A percentile compares a stretch with the other conserved stretches of the same genome.
Evolutionary conservation across 2,329 filamentous ascomycete species (phyloP).

Genomic region (Zymoseptoria pseudotritici): DNA sequence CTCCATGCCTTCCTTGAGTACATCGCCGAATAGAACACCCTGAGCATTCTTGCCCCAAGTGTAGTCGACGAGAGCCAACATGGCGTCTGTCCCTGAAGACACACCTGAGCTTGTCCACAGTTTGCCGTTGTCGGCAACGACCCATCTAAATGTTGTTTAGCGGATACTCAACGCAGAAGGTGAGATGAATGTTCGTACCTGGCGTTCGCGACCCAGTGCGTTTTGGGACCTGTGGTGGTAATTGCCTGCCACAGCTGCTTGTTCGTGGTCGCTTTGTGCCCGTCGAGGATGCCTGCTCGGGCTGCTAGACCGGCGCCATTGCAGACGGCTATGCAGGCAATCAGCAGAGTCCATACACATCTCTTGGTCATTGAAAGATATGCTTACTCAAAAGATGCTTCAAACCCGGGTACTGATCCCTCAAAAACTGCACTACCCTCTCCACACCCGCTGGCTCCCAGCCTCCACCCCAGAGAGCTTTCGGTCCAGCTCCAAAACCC

Average conservation of each 20-base stretch:
- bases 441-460: neutral
- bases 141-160: constrained; percentile 38
- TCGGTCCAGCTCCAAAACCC: constrained; percentile 41
- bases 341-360: constrained; percentile 40
- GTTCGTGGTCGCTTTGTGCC: constrained; percentile 59
- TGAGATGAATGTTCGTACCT: constrained; percentile 42
- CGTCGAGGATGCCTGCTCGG: constrained; percentile 53
- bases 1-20: neutral
- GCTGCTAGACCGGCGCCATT: constrained; percentile 57
- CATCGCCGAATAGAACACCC: neutral
- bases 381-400: constrained; percentile 25
- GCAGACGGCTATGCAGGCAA: constrained; percentile 56
- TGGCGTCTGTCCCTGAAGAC: constrained; percentile 55
- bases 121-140: constrained; percentile 51
- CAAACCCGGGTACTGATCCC: neutral
- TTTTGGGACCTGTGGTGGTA: constrained; percentile 41
- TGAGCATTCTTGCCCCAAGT: constrained; percentile 1
- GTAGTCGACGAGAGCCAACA: constrained; percentile 46
- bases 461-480: neutral
- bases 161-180: neutral
- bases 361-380: neutral
- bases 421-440: neutral
- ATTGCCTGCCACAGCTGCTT: constrained; percentile 51
- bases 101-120: constrained; percentile 60
- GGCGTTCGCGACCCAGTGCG: constrained; percentile 54